Percentiles rank a stretch among this genome's conserved stretches.
These are phyloP conservation scores for Penicillium maclennaniae DNA, from an alignment of 495 filamentous ascomycete genomes.

Conservation along the genomic window DNA sequence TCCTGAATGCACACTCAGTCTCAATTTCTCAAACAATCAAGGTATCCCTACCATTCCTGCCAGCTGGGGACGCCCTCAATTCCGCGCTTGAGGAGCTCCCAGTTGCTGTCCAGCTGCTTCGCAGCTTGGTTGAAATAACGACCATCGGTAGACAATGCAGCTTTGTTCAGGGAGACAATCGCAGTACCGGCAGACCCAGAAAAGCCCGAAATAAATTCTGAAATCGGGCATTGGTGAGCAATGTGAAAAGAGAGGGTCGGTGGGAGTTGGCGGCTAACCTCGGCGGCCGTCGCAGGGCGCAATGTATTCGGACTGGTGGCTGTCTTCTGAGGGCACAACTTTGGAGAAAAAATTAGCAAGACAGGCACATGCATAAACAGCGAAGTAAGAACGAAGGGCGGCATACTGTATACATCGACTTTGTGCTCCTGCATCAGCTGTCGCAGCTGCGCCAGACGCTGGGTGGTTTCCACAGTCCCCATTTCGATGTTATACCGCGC, in stretches of 20 bases:
- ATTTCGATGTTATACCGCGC: slow-evolving; percentile 56
- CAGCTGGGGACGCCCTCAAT: slow-evolving; percentile 91
- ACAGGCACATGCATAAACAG: not conserved
- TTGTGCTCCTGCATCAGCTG: slow-evolving; percentile 83
- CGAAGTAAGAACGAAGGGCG: not conserved
- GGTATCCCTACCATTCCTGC: slow-evolving; percentile 77
- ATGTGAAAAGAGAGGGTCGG: slow-evolving; percentile 12
- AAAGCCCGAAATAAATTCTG: slow-evolving; percentile 89
- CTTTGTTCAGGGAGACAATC: slow-evolving; percentile 80
- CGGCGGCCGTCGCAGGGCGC: slow-evolving; percentile 88
- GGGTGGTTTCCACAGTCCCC: slow-evolving; percentile 78
- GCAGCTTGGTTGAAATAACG: slow-evolving; percentile 97
- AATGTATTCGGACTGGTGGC: slow-evolving; percentile 97
- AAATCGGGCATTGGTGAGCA: slow-evolving; percentile 10
- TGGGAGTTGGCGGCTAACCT: slow-evolving; percentile 45
- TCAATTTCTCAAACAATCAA: slow-evolving; percentile 1
- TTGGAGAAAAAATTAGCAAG: slow-evolving; percentile 15
- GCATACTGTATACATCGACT: slow-evolving; percentile 93
- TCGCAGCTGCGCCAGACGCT: slow-evolving; percentile 71
- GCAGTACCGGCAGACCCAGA: slow-evolving; percentile 93
- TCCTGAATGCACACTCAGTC: slow-evolving; percentile 43
- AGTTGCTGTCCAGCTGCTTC: slow-evolving; percentile 89
- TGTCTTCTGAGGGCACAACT: slow-evolving; percentile 98
- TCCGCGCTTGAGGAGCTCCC: slow-evolving; percentile 88
- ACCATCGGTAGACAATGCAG: slow-evolving; percentile 90